Percentiles rank a stretch among this genome's conserved stretches.
Conservation (phyloP, 257 asterid species). For the Solanum paucissectum region DNA sequence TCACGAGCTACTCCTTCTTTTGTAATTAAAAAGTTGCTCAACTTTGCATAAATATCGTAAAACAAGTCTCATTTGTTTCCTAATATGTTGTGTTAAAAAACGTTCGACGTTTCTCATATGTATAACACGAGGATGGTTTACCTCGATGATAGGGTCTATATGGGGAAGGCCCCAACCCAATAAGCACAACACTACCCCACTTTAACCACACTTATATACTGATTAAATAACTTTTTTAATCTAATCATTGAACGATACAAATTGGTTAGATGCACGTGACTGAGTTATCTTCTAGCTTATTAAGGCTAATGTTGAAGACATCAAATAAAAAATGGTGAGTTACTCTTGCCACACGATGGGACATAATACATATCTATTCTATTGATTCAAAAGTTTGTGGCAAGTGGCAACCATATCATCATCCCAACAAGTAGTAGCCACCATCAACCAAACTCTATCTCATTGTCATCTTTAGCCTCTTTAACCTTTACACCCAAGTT, state of each 20-base stretch:
- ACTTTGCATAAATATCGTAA: not conserved
- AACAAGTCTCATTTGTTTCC: not conserved
- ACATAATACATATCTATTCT: not conserved
- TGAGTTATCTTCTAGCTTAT: not conserved
- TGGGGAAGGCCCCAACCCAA: not conserved
- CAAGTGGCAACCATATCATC: not conserved
- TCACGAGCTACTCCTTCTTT: not conserved
- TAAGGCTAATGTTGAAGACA: not conserved
- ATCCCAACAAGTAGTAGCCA: not conserved
- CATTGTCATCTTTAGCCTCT: constrained; percentile 1
- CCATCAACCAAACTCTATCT: constrained; percentile 6
- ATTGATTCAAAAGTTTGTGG: constrained; percentile 4
- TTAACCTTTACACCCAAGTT: constrained; percentile 5
- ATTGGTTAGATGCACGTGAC: not conserved
- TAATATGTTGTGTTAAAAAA: not conserved
- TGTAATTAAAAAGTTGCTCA: not conserved
- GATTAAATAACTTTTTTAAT: not conserved
- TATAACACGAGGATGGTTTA: not conserved
- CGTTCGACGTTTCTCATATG: not conserved
- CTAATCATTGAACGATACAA: not conserved
- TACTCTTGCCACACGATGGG: not conserved
- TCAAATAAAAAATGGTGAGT: not conserved
- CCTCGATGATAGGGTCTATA: not conserved
- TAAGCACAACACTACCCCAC: not conserved
- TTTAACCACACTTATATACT: not conserved